Percentiles rank a stretch among this genome's conserved stretches.
Evolutionary conservation across 331 rosid genomes (phyloP).

Genomic region (Quercus lobata): DNA sequence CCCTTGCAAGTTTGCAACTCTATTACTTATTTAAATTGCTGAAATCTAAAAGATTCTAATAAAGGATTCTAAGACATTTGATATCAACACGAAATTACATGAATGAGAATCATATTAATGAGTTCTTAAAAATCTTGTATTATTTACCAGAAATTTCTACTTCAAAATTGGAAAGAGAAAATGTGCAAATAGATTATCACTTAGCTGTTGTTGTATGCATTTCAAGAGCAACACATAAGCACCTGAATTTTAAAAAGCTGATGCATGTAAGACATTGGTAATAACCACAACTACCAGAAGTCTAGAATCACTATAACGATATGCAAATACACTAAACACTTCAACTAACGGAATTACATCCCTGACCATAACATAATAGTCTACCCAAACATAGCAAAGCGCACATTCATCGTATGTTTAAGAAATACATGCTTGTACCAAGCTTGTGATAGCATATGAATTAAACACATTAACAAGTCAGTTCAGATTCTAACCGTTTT

Average conservation of each 20-base stretch:
- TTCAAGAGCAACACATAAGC: not conserved
- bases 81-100: not conserved
- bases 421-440: not conserved
- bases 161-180: not conserved
- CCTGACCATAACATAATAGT: not conserved
- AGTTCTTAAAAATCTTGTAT: not conserved
- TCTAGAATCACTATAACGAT: not conserved
- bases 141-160: not conserved
- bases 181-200: not conserved
- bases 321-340: not conserved
- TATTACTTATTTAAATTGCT: not conserved
- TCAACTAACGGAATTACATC: not conserved
- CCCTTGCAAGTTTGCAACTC: not conserved
- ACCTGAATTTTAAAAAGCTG: not conserved
- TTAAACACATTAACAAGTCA: not conserved
- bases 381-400: not conserved
- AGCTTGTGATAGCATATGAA: not conserved
- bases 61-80: not conserved
- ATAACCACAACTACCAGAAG: not conserved
- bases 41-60: not conserved
- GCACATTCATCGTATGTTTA: not conserved
- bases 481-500: constrained; percentile 34
- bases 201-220: not conserved
- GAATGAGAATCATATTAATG: not conserved
- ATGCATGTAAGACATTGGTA: not conserved